Evolutionary conservation across 1,139 yeast species (phyloP).

Genomic region (Debaryomyces singareniensis): DNA sequence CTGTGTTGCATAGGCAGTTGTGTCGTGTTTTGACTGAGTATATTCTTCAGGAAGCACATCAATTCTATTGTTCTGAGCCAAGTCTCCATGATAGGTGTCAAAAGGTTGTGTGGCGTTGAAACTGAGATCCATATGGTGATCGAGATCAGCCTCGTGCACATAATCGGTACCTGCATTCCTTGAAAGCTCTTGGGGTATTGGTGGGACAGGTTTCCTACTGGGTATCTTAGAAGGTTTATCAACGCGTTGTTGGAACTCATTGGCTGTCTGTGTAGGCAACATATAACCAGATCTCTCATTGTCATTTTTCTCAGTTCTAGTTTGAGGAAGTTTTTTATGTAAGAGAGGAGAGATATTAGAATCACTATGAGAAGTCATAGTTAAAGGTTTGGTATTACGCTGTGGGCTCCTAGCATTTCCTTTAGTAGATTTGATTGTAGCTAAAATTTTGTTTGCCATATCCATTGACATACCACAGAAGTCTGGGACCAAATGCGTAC

Average conservation of each 20-base stretch:
- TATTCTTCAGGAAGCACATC: slow-evolving; percentile 10
- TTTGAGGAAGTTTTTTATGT: slow-evolving; percentile 4
- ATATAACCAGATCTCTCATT: slow-evolving; percentile 16
- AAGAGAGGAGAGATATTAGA: slow-evolving; percentile 1
- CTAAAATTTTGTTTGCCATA: slow-evolving; percentile 83
- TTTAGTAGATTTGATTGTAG: slow-evolving; percentile 78
- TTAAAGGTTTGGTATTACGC: background rate
- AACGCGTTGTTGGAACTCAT: slow-evolving; percentile 27
- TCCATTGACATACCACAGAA: slow-evolving; percentile 99
- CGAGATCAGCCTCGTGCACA: slow-evolving; percentile 3
- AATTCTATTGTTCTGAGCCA: background rate
- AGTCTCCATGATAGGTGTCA: background rate
- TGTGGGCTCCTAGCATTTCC: background rate
- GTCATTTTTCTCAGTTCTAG: slow-evolving; percentile 20
- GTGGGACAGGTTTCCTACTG: slow-evolving; percentile 21
- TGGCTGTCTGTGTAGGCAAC: slow-evolving; percentile 32
- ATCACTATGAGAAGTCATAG: background rate
- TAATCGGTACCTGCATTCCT: slow-evolving; percentile 2
- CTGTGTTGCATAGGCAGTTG: too few relatives aligned
- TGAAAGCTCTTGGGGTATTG: slow-evolving; percentile 1
- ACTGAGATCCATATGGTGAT: slow-evolving; percentile 5
- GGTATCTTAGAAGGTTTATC: slow-evolving; percentile 21
- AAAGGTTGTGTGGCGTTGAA: slow-evolving; percentile 6
- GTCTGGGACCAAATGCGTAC: slow-evolving; percentile 94
- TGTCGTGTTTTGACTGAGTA: slow-evolving; percentile 6